Evolutionary conservation across 2,329 filamentous ascomycete genomes (phyloP).

Genomic region (Clarireedia monteithiana): DNA sequence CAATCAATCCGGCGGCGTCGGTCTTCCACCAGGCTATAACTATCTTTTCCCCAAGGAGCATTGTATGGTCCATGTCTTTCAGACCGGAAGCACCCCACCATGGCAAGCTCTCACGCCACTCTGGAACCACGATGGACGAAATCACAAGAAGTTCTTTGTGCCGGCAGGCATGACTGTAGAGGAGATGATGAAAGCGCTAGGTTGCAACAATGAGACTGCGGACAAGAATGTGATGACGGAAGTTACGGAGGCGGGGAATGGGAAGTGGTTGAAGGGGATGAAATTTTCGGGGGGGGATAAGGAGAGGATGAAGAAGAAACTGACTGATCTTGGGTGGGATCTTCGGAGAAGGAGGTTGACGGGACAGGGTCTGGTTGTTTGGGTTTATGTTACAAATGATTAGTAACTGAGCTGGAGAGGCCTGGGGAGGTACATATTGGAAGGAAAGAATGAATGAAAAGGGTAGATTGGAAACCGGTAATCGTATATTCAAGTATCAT

Average conservation of each 20-base stretch:
- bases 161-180: conserved; percentile 45
- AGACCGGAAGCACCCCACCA: conserved; percentile 35
- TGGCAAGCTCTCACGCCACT: conserved; percentile 40
- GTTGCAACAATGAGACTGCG: conserved; percentile 41
- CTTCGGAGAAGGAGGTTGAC: conserved; percentile 34
- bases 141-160: conserved; percentile 40
- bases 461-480: too few species aligned
- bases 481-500: too few species aligned
- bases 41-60: conserved; percentile 52
- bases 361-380: conserved; percentile 47
- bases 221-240: conserved; percentile 52
- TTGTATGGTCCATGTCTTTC: conserved; percentile 53
- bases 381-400: conserved; percentile 50
- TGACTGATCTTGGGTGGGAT: conserved; percentile 55
- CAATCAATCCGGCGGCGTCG: conserved; percentile 49
- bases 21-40: conserved; percentile 55
- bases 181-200: conserved; percentile 51
- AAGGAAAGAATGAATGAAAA: too few species aligned
- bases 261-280: conserved; percentile 51
- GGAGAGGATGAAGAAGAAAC: conserved; percentile 39
- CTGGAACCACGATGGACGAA: conserved; percentile 37
- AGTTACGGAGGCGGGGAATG: conserved; percentile 45
- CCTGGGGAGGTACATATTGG: neutral
- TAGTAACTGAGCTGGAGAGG: neutral
- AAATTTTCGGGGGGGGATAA: conserved; percentile 42